A percentile compares a stretch with the other conserved stretches of the same genome.
Evolutionary conservation across 1,139 yeast species (phyloP).

Genomic region (Suzukiozyma palmioleophila): DNA sequence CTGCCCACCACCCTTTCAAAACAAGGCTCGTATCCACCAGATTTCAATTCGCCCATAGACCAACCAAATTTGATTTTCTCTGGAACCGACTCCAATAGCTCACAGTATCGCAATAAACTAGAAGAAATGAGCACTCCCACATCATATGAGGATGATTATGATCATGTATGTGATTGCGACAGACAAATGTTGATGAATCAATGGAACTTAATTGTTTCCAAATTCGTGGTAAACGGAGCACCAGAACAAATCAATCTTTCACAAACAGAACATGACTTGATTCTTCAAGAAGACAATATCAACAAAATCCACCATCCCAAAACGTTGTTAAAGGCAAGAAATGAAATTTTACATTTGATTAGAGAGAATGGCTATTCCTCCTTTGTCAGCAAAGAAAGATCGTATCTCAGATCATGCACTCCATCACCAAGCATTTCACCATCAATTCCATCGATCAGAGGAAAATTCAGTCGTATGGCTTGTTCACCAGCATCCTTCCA

Average conservation of each 20-base stretch:
- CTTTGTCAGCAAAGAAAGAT: slow-evolving; percentile 10
- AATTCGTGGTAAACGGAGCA: slow-evolving; percentile 29
- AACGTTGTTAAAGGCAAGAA: slow-evolving; percentile 36
- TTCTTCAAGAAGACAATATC: slow-evolving; percentile 25
- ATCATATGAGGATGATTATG: slow-evolving; percentile 7
- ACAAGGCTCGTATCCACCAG: too few relatives aligned
- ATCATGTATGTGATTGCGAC: slow-evolving; percentile 12
- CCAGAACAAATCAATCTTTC: slow-evolving; percentile 45
- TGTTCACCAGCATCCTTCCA: not conserved
- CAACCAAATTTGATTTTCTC: too few relatives aligned
- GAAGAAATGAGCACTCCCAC: slow-evolving; percentile 1
- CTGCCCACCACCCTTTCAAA: too few relatives aligned
- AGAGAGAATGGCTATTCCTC: slow-evolving; percentile 40
- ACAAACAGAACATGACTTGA: slow-evolving; percentile 25
- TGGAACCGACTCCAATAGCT: too few relatives aligned
- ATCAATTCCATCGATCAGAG: slow-evolving; percentile 5
- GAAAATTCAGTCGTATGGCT: not conserved
- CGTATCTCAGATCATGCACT: slow-evolving; percentile 1
- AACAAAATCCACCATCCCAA: slow-evolving; percentile 33
- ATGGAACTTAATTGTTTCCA: slow-evolving; percentile 28
- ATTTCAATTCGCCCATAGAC: too few relatives aligned
- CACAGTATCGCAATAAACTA: slow-evolving; percentile 1
- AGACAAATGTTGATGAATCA: slow-evolving; percentile 13
- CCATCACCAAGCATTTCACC: slow-evolving; percentile 8
- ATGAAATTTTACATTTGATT: slow-evolving; percentile 38